Evolutionary conservation across 208 protist genomes (phyloP), one percentile per base, ranked within the genome.

Genomic region (Entamoeba histolytica): DNA sequence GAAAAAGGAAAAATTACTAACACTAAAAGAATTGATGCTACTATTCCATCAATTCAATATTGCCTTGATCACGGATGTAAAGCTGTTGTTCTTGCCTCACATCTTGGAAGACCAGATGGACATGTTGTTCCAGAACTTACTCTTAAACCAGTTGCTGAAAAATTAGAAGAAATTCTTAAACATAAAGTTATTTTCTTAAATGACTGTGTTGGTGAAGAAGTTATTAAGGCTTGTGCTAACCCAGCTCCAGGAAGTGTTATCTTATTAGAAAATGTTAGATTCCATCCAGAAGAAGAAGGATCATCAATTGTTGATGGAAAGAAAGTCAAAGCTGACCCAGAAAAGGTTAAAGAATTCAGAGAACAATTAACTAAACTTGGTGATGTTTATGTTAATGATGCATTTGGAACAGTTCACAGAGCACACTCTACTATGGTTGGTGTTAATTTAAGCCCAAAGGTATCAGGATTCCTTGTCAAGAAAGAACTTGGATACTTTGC

Each of bases 231-330:
- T 95, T 50, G 91, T 94, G 15, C 55, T 44, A 39, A 92, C 49
- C 10, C 87, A 14, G 49, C 47, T 7, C 28, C 91, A 23, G 98
- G 98, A 39, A 96, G 97, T 10, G 96, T 99, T 35, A 97, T 99
- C 95, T 96, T 99, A 5, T 96, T 99, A 10, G 98, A 99, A 96
- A 99, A 99, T 95, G 94, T 99, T 17, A 97, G 98, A 93, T 99
- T 99, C 96, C 98, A 99, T 96, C 49, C 96, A 47, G 98, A 99
- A 94, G 98, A 99, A 94, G 97, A 98, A 95, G 98, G 97, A 31
- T 96, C 97, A 49, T 94, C 96, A 15, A 95, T 97, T 87, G 94
- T 93, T 31, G 95, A 97, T 44, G 96, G 97, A 35, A 96, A 97
- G 28, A 96, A 95, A 52, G 12, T 94, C 5, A 96, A 96, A 78